phyloP scores from a whole-genome alignment of 2,329 filamentous ascomycete species.

The Helotiales sp. region DNA sequence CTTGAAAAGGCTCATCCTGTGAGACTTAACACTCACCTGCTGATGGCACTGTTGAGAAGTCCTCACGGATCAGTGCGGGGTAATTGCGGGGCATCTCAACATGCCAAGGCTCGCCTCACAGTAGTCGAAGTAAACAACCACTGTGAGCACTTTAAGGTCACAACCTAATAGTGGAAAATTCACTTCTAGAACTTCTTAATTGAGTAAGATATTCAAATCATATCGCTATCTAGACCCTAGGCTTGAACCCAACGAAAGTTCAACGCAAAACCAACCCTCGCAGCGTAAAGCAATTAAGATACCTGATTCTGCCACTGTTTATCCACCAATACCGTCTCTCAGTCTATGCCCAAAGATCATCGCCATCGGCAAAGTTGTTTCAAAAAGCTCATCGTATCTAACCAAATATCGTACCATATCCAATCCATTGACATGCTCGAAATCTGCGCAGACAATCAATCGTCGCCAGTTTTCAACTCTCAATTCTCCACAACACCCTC shows the following conservation, averaged over 20 bases:
- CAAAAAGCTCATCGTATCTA: background rate
- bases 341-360: background rate
- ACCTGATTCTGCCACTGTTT: background rate
- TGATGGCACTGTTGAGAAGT: too few species aligned
- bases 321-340: background rate
- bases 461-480: background rate
- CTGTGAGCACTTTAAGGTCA: too few species aligned
- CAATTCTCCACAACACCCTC: background rate
- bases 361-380: background rate
- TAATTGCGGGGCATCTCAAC: too few species aligned
- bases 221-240: background rate
- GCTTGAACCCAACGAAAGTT: background rate
- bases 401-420: background rate
- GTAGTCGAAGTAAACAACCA: too few species aligned
- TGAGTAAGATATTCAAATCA: background rate
- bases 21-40: too few species aligned
- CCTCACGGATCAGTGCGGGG: too few species aligned
- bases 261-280: constrained; percentile 9
- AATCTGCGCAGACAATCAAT: background rate
- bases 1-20: too few species aligned
- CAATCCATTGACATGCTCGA: background rate
- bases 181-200: too few species aligned
- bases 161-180: too few species aligned
- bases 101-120: too few species aligned
- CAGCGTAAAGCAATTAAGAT: background rate